These are phyloP conservation scores for Obba rivulosa DNA, from an alignment of 768 basidiomycete species.

Conservation along the genomic window DNA sequence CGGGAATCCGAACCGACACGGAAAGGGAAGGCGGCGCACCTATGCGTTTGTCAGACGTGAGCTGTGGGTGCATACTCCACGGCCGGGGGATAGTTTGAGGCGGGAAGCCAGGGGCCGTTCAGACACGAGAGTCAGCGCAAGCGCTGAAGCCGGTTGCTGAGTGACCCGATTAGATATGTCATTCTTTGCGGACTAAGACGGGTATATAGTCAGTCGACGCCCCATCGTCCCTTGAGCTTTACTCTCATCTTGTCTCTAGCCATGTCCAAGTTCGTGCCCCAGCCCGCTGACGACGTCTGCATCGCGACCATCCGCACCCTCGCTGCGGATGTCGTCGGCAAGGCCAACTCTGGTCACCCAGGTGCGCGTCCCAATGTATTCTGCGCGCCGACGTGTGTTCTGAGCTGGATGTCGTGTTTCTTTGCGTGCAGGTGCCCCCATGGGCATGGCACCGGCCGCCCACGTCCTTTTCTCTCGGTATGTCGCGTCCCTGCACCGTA, in stretches of 20 bases:
- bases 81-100: background rate
- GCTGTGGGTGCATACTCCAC: constrained; percentile 22
- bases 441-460: constrained; percentile 87
- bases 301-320: constrained; percentile 74
- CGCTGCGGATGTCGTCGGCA: constrained; percentile 70
- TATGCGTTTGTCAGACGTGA: constrained; percentile 17
- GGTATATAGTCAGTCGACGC: no score
- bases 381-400: background rate
- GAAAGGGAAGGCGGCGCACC: constrained; percentile 11
- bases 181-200: background rate
- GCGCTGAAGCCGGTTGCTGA: background rate
- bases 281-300: constrained; percentile 46
- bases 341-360: constrained; percentile 93
- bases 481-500: constrained; percentile 1
- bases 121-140: no score
- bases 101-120: constrained; percentile 2
- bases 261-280: constrained; percentile 37
- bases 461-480: constrained; percentile 79
- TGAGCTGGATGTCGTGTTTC: constrained; percentile 2
- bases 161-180: constrained; percentile 15
- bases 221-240: constrained; percentile 6
- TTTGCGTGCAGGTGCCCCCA: constrained; percentile 67
- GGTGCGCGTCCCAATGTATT: constrained; percentile 37
- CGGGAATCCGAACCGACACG: background rate
- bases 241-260: constrained; percentile 13